Evolutionary conservation across 1,284 basidiomycete species (phyloP).

Genomic region (Neolentinus lepideus): DNA sequence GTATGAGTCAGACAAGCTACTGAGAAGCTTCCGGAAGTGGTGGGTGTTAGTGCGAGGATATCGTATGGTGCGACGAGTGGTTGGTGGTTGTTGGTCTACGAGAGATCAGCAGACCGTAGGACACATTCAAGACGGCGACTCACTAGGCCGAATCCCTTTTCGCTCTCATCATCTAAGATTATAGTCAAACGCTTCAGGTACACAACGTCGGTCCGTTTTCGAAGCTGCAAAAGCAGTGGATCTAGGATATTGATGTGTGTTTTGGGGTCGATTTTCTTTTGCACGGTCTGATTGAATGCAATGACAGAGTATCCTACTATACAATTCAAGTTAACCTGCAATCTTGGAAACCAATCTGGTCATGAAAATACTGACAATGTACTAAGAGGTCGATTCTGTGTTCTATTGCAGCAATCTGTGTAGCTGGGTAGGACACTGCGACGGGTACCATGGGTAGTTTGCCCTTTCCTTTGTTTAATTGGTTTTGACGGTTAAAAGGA

Average conservation of each 20-base stretch:
- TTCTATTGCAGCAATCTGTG: constrained; percentile 33
- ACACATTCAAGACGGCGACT: constrained; percentile 14
- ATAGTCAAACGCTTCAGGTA: constrained; percentile 68
- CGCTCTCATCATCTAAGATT: constrained; percentile 67
- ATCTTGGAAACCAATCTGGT: constrained; percentile 10
- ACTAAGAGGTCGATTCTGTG: constrained; percentile 34
- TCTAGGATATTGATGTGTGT: constrained; percentile 56
- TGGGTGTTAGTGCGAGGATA: constrained; percentile 67
- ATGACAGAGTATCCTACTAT: constrained; percentile 77
- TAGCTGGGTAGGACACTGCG: constrained; percentile 23
- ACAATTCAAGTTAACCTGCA: constrained; percentile 4
- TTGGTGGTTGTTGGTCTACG: constrained; percentile 54
- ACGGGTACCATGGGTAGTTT: constrained; percentile 23
- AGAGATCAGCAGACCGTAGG: background rate
- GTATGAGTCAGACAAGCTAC: constrained; percentile 77
- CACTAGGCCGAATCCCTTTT: constrained; percentile 76
- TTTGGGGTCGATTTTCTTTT: constrained; percentile 64
- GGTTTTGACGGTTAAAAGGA: constrained; percentile 12
- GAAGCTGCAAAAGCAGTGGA: constrained; percentile 43
- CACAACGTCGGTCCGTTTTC: constrained; percentile 46
- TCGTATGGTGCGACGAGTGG: constrained; percentile 61
- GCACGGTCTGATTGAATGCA: constrained; percentile 61
- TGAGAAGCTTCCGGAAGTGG: constrained; percentile 65
- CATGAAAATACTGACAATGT: constrained; percentile 28
- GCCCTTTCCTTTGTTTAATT: constrained; percentile 31